These are phyloP conservation scores for Aspergillus biplanus DNA, from an alignment of 495 filamentous ascomycete genomes.

Conservation along the genomic window DNA sequence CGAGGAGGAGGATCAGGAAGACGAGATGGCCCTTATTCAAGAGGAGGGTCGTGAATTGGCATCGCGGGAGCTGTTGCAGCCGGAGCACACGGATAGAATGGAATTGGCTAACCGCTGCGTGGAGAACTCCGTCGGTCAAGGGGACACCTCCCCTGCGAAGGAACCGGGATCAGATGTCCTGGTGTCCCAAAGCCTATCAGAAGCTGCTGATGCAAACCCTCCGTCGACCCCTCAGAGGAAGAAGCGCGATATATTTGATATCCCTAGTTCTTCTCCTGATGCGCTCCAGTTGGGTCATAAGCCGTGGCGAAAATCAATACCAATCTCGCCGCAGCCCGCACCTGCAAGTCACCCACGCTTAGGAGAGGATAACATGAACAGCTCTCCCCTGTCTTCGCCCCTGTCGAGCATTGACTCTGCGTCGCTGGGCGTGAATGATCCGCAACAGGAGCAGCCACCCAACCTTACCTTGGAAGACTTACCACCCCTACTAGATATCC, in stretches of 20 bases:
- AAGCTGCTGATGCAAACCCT: conserved; percentile 6
- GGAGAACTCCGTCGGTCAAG: neutral
- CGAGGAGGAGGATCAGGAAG: conserved; percentile 1
- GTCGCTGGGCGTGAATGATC: conserved; percentile 3
- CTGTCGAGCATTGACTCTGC: conserved; percentile 36
- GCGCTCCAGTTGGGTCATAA: conserved; percentile 33
- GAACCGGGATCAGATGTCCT: neutral
- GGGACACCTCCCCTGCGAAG: conserved; percentile 5
- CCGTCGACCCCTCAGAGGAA: conserved; percentile 24
- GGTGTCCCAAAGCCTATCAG: conserved; percentile 10
- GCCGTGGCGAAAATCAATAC: conserved; percentile 17
- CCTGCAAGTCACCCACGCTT: conserved; percentile 3
- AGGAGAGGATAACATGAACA: conserved; percentile 20
- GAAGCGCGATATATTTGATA: conserved; percentile 26
- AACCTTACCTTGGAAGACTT: conserved; percentile 24
- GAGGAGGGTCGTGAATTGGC: conserved; percentile 1
- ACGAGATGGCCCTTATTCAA: neutral
- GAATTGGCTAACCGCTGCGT: neutral
- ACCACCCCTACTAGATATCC: conserved; percentile 33
- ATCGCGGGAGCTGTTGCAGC: conserved; percentile 5
- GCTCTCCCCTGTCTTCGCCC: conserved; percentile 51
- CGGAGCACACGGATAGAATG: neutral
- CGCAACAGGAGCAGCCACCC: neutral
- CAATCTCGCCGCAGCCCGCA: conserved; percentile 12
- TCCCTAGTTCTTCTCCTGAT: conserved; percentile 40